Evolutionary conservation across 306 rosid species (phyloP), one percentile per base, ranked within the genome.

Genomic region (Prunus davidiana): DNA sequence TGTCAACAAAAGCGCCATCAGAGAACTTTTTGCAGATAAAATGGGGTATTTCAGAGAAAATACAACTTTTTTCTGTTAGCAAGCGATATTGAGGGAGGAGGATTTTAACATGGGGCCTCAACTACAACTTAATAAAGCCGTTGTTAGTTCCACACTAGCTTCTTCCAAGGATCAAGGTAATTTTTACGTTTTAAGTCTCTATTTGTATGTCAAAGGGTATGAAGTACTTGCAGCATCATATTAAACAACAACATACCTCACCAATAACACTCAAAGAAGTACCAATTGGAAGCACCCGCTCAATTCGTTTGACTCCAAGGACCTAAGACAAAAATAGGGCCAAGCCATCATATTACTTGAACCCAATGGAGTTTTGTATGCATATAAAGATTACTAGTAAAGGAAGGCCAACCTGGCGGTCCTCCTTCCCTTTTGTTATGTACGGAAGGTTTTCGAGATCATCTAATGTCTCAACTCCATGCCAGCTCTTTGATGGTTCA

Each of bases 281-380:
- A 73, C 98, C 98, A 73, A 91, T 81, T 12, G 98, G 98, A 79
- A 94, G 94, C 65, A 92, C 96, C 54, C 92, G 82, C 78, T 94
- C 98, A 72, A 92, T 87, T 86, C 95, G 88, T 85, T 86, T 90
- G 76, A 92, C 93, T 75, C 98, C 98, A 79, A 92, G 98, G 96
- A 94, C 89, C 98, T 54, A 6, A 54, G 58, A 19, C 8, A 19
- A 19, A 19, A 19, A 18, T 19, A 54, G 9, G 5, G 41, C 41
- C 41, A 34, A 34, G 41, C 58, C 8, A 54, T 5, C 8, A 19
- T 54, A 54, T 54, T 54, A 6, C 9, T 54, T 54, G 58, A 54
- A 54, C 46, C 50, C 52, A 25, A 71, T 22, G 52, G 8, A 46
- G 65, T 22, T 57, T 20, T n/a, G 9, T 11, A 41, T 60, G 55